phyloP scores from a whole-genome alignment of 164 flowering plant genomes.

The Stephania cephalantha region DNA sequence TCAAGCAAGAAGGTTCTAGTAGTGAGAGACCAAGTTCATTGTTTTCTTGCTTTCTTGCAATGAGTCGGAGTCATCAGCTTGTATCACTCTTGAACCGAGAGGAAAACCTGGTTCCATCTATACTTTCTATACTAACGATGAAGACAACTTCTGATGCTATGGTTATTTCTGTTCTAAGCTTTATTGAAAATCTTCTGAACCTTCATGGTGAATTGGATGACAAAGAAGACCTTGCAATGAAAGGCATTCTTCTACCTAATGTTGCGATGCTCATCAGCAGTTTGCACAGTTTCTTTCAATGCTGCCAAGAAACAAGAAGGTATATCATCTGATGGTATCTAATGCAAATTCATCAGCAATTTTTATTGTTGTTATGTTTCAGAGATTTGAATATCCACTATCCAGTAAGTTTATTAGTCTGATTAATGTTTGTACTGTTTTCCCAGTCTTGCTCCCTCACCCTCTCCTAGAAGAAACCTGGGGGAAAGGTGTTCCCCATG shows the following conservation, averaged over 20 bases:
- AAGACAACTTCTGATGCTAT: conserved; percentile 60
- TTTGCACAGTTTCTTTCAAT: conserved; percentile 49
- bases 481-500: neutral
- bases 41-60: conserved; percentile 80
- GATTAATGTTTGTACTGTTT: neutral
- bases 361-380: neutral
- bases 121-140: conserved; percentile 69
- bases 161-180: conserved; percentile 54
- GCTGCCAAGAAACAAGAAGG: conserved; percentile 44
- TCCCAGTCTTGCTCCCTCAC: neutral
- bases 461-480: neutral
- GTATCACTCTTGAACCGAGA: conserved; percentile 54
- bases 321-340: conserved; percentile 18
- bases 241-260: conserved; percentile 41
- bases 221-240: conserved; percentile 28
- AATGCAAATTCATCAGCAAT: neutral
- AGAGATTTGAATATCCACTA: neutral
- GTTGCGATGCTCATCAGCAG: conserved; percentile 51
- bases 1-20: conserved; percentile 83
- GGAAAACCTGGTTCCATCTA: conserved; percentile 57
- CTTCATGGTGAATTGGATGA: conserved; percentile 44
- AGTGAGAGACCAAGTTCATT: conserved; percentile 88
- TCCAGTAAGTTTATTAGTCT: neutral
- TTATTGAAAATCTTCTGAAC: conserved; percentile 64
- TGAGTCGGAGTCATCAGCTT: conserved; percentile 71